These are phyloP conservation scores for Mucor velutinosus DNA, from an alignment of 371 early-diverging fungal species.

Conservation along the genomic window DNA sequence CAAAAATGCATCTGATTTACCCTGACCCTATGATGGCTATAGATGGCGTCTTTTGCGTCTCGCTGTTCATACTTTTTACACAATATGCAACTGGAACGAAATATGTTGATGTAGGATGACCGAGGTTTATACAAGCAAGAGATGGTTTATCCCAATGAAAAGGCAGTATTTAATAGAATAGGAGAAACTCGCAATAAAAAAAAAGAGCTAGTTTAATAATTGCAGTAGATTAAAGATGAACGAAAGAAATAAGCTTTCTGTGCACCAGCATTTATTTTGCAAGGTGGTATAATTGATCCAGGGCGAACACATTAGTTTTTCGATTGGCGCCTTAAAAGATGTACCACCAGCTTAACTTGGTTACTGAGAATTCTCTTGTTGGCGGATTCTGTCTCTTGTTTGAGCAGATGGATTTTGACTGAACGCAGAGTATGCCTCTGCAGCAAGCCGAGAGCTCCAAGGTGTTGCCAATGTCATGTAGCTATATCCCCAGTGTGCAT, in stretches of 20 bases:
- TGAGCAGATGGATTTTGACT: constrained; percentile 23
- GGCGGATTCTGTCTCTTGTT: constrained; percentile 9
- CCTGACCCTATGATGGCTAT: constrained; percentile 2
- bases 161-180: not conserved
- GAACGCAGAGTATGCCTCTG: constrained; percentile 30
- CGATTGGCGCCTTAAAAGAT: not conserved
- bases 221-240: not conserved
- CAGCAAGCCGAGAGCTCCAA: constrained; percentile 31
- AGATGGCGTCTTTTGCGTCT: not conserved
- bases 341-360: not conserved
- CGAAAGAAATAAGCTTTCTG: not conserved
- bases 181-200: not conserved
- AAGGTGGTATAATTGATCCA: not conserved
- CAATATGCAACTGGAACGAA: not conserved
- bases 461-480: constrained; percentile 32
- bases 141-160: not conserved
- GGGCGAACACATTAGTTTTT: not conserved
- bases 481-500: constrained; percentile 14
- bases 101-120: not conserved
- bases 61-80: not conserved
- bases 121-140: not conserved
- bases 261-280: not conserved
- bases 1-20: not conserved
- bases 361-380: not conserved
- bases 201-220: not conserved